Percentiles rank a stretch among this genome's conserved stretches.
Evolutionary conservation across 345 rosid species (phyloP).

Genomic region (rapeseed (Brassica napus)): Da-Ae NC_063446.1:14608501-14609000

Average conservation of each 20-base stretch:
- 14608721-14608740: neutral
- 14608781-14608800: no score
- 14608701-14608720: neutral
- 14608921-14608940: neutral
- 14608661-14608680: neutral
- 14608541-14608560: neutral
- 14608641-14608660: neutral
- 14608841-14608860: no score
- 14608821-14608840: no score
- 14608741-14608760: no score
- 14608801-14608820: no score
- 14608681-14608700: neutral
- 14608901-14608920: no score
- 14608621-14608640: neutral
- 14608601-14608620: neutral
- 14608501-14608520: neutral
- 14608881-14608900: no score
- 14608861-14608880: no score
- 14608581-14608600: neutral
- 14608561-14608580: slow-evolving; percentile 21
- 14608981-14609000: neutral
- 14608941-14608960: neutral
- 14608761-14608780: no score
- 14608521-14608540: neutral
- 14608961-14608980: neutral